phyloP scores from a whole-genome alignment of 2,329 filamentous ascomycete species.

The Chrysoporthe austroafricana region DNA sequence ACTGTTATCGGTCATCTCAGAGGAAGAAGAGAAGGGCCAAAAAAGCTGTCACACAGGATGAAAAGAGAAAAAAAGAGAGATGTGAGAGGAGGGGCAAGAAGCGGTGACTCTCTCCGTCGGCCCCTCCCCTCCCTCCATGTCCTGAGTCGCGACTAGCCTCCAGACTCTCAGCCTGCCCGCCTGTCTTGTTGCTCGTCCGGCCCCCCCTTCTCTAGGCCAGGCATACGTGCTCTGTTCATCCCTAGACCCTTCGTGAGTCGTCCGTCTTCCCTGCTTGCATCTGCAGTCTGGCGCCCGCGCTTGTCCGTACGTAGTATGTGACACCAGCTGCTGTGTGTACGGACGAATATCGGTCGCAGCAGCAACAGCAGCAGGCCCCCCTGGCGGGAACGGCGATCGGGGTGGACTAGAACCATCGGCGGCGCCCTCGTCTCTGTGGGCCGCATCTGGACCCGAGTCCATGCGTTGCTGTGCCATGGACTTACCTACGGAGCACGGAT shows the following conservation, averaged over 20 bases:
- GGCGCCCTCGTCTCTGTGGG: background rate
- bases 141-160: background rate
- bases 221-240: background rate
- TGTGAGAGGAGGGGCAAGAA: background rate
- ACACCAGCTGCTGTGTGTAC: background rate
- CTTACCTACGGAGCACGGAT: background rate
- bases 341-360: background rate
- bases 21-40: background rate
- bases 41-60: background rate
- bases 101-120: background rate
- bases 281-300: background rate
- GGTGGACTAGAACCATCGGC: background rate
- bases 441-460: slow-evolving; percentile 1
- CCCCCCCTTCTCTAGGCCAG: background rate
- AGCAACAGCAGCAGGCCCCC: background rate
- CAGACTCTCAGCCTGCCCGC: background rate
- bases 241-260: background rate
- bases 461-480: background rate
- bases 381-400: background rate
- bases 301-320: background rate
- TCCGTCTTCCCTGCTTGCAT: background rate
- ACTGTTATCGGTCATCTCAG: background rate
- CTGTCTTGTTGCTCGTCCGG: background rate
- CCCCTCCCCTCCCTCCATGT: background rate
- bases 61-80: background rate